Evolutionary conservation across 2,329 filamentous ascomycete genomes (phyloP).

Genomic region (Pseudopithomyces maydicus): DNA sequence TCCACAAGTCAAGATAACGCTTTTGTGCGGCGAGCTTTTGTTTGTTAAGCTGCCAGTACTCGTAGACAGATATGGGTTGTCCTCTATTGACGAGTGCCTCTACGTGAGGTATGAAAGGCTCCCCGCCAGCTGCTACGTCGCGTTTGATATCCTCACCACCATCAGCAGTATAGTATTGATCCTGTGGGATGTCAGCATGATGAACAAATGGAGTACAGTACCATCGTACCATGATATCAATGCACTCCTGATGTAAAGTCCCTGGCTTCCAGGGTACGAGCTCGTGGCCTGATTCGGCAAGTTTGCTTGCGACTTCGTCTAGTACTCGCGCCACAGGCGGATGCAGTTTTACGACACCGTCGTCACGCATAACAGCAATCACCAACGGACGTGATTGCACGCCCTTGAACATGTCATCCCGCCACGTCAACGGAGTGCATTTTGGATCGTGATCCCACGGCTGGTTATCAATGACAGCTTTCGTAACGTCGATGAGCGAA

Average conservation of each 20-base stretch:
- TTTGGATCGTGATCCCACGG: slow-evolving; percentile 63
- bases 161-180: slow-evolving; percentile 66
- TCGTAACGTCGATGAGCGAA: slow-evolving; percentile 57
- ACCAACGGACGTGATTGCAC: slow-evolving; percentile 52
- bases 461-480: slow-evolving; percentile 51
- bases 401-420: slow-evolving; percentile 50
- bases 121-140: slow-evolving; percentile 60
- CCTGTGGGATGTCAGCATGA: slow-evolving; percentile 41
- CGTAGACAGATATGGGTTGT: slow-evolving; percentile 63
- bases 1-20: slow-evolving; percentile 65
- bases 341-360: slow-evolving; percentile 61
- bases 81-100: slow-evolving; percentile 58
- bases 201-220: neutral
- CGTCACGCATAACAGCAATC: slow-evolving; percentile 58
- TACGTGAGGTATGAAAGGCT: slow-evolving; percentile 58
- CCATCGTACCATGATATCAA: slow-evolving; percentile 58
- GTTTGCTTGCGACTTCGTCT: slow-evolving; percentile 39
- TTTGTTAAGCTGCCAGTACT: slow-evolving; percentile 71
- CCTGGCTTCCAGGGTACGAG: slow-evolving; percentile 59
- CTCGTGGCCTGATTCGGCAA: slow-evolving; percentile 58
- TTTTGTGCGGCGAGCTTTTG: slow-evolving; percentile 60
- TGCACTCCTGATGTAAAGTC: slow-evolving; percentile 58
- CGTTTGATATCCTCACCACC: slow-evolving; percentile 66
- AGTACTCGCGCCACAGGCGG: slow-evolving; percentile 58
- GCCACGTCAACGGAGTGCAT: slow-evolving; percentile 61